Evolutionary conservation across 805 yeast genomes (phyloP), one percentile per base, ranked within the genome.

Genomic region (Saccharomyces paradoxus): DNA sequence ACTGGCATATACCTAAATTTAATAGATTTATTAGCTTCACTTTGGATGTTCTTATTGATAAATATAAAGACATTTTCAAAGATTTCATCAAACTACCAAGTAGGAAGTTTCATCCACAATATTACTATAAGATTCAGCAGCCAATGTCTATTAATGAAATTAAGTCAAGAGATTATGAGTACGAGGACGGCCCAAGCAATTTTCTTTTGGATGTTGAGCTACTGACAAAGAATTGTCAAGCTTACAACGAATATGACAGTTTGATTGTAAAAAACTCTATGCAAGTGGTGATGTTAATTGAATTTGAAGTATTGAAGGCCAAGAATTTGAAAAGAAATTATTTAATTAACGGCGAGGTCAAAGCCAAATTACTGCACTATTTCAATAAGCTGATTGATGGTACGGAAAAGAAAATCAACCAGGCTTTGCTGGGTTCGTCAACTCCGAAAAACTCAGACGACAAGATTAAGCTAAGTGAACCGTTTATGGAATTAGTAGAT

Each of bases 111-210:
- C 89, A 87, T 64, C 90, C 96, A 0, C 95, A 89, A 65, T 90
- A 89, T 68, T 88, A 84, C 66, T 78, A 80, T 55, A 73, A 82
- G 53, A 82, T 88, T 48, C 71, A 74, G 52, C 71, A 71, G 24
- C 96, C 96, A 2, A 81, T 87, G 2, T 84, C 96, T 0, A 67
- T 89, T 12, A 76, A 80, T 54, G 92, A 87, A 68, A 82, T 89
- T 55, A 77, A 77, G 56, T 61, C 69, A 9, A 65, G 71, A 48
- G 66, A 66, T 46, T 76, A 77, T 55, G 65, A 67, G 50, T 61
- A 56, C 30, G 55, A 56, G 13, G 61, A 51, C 55, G 74, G 62
- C 26, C 62, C 49, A 47, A 71, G 46, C 79, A 77, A 59, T 74
- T 87, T 60, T 54, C 61, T 78, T 41, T 75, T 69, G 17, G 97